Evolutionary conservation across 139 green algal species (phyloP).

Genomic region (Asterochloris sp.): DNA sequence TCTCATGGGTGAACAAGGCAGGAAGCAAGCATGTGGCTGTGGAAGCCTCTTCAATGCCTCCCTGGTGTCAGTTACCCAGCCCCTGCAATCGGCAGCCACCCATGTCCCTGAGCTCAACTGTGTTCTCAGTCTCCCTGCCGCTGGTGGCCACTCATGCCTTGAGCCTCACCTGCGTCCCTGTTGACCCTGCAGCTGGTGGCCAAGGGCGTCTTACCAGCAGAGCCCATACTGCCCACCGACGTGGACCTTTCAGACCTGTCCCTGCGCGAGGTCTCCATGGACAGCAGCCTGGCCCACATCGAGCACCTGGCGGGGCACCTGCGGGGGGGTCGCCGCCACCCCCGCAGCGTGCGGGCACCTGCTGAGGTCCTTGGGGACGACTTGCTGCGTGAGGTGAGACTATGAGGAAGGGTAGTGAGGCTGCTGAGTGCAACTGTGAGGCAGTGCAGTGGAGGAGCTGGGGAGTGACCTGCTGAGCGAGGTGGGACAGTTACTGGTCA

Average conservation of each 20-base stretch:
- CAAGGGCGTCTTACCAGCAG: background rate
- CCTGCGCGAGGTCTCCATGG: conserved; percentile 1
- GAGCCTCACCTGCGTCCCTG: background rate
- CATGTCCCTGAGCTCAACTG: background rate
- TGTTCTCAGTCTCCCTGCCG: background rate
- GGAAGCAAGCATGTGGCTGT: background rate
- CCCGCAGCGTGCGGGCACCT: too few species aligned
- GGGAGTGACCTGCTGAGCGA: too few species aligned
- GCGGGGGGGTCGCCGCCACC: too few species aligned
- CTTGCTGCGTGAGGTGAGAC: too few species aligned
- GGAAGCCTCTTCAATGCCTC: background rate
- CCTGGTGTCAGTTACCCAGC: background rate
- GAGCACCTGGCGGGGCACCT: too few species aligned
- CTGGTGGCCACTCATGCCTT: background rate
- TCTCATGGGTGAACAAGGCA: background rate
- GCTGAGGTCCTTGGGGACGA: too few species aligned
- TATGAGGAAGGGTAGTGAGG: too few species aligned
- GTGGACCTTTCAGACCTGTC: background rate
- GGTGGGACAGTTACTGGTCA: too few species aligned
- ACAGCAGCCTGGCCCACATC: conserved; percentile 8
- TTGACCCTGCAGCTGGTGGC: conserved; percentile 7
- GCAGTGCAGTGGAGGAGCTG: too few species aligned
- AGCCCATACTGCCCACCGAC: background rate
- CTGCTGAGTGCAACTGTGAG: too few species aligned
- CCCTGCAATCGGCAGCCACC: background rate